These are phyloP conservation scores for Phytophthora sp. DNA, from an alignment of 352 stramenopile genomes.

Conservation along the genomic window DNA sequence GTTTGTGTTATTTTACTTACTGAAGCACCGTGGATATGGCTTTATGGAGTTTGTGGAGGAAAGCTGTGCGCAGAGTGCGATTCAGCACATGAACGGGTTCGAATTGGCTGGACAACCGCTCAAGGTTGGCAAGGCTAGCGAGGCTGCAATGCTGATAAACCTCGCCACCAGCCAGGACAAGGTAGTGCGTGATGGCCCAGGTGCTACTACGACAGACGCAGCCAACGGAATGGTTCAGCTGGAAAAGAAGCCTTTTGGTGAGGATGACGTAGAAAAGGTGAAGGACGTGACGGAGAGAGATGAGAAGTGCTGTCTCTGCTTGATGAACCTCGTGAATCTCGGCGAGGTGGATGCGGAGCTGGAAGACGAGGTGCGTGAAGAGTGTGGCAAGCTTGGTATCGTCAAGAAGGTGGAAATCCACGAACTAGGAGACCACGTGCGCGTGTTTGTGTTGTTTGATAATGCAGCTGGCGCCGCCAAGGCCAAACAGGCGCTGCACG, in stretches of 20 bases:
- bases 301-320: slow-evolving; percentile 65
- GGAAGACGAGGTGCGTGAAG: slow-evolving; percentile 65
- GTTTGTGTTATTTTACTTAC: background rate
- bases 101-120: slow-evolving; percentile 76
- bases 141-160: slow-evolving; percentile 71
- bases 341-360: slow-evolving; percentile 80
- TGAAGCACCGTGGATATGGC: slow-evolving; percentile 72
- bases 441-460: slow-evolving; percentile 81
- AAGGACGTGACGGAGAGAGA: slow-evolving; percentile 46
- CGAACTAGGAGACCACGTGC: slow-evolving; percentile 73
- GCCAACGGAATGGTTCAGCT: background rate
- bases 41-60: slow-evolving; percentile 81
- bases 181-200: slow-evolving; percentile 44
- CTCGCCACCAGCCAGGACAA: slow-evolving; percentile 72
- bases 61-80: slow-evolving; percentile 60
- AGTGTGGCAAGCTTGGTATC: slow-evolving; percentile 69
- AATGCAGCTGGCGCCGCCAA: slow-evolving; percentile 49
- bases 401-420: slow-evolving; percentile 65
- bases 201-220: slow-evolving; percentile 13
- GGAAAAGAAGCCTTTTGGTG: slow-evolving; percentile 49
- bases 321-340: slow-evolving; percentile 73
- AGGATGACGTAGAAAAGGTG: slow-evolving; percentile 67
- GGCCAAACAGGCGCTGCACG: slow-evolving; percentile 66
- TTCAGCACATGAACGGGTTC: slow-evolving; percentile 87
- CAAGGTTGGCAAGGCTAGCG: slow-evolving; percentile 80